Base-by-base conservation (phyloP, 768 basidiomycete genomes). In the Lactifluus hygrophoroides region DNA sequence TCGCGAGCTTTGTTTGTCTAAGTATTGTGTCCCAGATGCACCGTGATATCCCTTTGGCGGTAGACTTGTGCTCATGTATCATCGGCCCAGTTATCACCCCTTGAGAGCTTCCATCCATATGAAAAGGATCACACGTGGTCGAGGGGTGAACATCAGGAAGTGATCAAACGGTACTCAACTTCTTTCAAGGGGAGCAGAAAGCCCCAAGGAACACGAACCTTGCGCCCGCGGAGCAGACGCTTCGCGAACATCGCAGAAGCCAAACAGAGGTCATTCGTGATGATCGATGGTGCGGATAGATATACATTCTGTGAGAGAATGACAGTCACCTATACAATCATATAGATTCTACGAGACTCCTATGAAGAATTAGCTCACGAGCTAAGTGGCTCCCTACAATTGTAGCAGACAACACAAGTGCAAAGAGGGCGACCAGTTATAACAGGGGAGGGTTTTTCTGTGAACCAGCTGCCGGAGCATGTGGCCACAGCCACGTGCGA, bases 281-380 rank as follows among this genome's bases (percentile, higher is more conserved):
- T 2, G 86, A 89, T 69, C 70, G 72, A 46, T 88, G 85, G 86
- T 86, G 84, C 65, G 86, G 87, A 23, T 90, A n/a, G n/a, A n/a
- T n/a, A 64, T 90, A 89, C 69, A 80, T 73, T 16, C 67, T 82
- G 44, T 86, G 67, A 78, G 11, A 47, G 17, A 37, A 48, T 25
- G 50, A 57, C 23, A 37, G 30, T 21, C 48, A 56, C 43, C 35
- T 57, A n/a, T 54, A 48, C 48, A 58, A 51, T 16, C 48, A 60
- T 43, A 43, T 51, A 58, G 46, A 48, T 42, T 58, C 57, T 61
- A 58, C 35, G 57, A 51, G 51, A 38, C 42, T 58, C 44, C 27
- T 19, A 35, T 27, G 34, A 51, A 50, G 35, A 48, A 51, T 51
- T 43, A 60, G 46, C 40, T 49, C 42, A 43, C 40, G 32, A 43